Conservation (phyloP, 176 grass and related monocot genomes). For the Cymbopogon citratus region DNA sequence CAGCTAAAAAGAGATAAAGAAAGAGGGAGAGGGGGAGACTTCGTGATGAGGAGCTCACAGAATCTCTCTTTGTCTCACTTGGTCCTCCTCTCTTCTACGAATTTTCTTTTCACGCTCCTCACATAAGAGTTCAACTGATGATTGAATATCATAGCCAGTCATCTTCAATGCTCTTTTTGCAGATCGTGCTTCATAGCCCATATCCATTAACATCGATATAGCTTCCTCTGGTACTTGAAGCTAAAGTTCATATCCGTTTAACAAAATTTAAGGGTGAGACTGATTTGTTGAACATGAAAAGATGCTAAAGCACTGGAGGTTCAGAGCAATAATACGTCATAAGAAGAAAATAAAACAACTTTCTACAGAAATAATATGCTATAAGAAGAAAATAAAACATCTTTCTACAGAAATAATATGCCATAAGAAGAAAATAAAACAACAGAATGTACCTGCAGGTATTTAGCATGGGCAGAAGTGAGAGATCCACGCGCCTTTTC, state of each 20-base stretch:
- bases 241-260: slow-evolving; percentile 36
- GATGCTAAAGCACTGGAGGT: background rate
- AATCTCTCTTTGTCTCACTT: slow-evolving; percentile 53
- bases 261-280: background rate
- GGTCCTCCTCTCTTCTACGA: slow-evolving; percentile 53
- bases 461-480: slow-evolving; percentile 81
- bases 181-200: slow-evolving; percentile 65
- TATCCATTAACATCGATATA: slow-evolving; percentile 71
- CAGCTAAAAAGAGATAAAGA: background rate
- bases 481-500: slow-evolving; percentile 59
- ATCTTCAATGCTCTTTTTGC: slow-evolving; percentile 90
- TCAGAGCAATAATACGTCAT: background rate
- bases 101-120: slow-evolving; percentile 73
- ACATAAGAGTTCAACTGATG: slow-evolving; percentile 76
- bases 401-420: background rate
- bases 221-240: slow-evolving; percentile 98
- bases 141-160: slow-evolving; percentile 81
- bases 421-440: background rate
- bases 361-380: background rate
- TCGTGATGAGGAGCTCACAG: slow-evolving; percentile 42
- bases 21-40: background rate
- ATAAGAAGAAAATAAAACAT: background rate
- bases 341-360: background rate
- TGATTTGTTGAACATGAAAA: background rate
- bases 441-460: slow-evolving; percentile 54